Base-by-base conservation (phyloP, 1,284 basidiomycete species). In the Ceraceosorus bombacis region DNA sequence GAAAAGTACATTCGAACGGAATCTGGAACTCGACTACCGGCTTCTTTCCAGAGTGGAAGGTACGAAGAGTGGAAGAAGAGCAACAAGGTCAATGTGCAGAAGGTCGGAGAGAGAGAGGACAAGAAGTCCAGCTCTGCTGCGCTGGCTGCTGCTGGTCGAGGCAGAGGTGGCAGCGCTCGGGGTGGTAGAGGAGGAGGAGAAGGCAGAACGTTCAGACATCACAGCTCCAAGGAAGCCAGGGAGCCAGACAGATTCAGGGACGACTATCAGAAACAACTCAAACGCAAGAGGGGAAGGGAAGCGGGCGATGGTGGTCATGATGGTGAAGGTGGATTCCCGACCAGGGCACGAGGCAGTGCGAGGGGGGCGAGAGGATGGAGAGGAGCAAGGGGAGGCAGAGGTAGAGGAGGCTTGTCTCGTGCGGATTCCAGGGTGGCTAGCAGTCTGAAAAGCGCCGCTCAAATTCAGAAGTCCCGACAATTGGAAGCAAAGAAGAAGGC, bases 61-160 rank as follows among this genome's bases (percentile, higher is more conserved):
- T 99, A 89, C 77, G 90, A 95, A 57, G 90, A 94, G 74, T 99
- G 95, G 95, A 89, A 88, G 78, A 82, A 84, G 64, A 89, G 88
- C 79, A 85, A 82, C 59, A 85, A 84, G 41, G 79, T 85, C 6
- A 82, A 81, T 64, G 78, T 96, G 51, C 92, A 91, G 0, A 85
- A 84, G 62, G 83, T 89, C 8, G 92, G 92, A 12, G 91, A 96
- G 76, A 81, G 80, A 3, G 89, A 92, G 77, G 60, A 56, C 60
- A 57, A 49, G 13, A 62, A 55, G 56, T 54, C 60, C 61, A 15
- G 46, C 58, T 46, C 49, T 59, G 49, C 59, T 48, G 51, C 54
- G 58, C 48, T 43, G 49, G 46, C 53, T 46, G 49, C 43, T 6
- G 60, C 57, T 60, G 49, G 54, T 15, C 60, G 54, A 17, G 51